phyloP scores from a whole-genome alignment of 164 flowering plant species.

The Annona cherimola region DNA sequence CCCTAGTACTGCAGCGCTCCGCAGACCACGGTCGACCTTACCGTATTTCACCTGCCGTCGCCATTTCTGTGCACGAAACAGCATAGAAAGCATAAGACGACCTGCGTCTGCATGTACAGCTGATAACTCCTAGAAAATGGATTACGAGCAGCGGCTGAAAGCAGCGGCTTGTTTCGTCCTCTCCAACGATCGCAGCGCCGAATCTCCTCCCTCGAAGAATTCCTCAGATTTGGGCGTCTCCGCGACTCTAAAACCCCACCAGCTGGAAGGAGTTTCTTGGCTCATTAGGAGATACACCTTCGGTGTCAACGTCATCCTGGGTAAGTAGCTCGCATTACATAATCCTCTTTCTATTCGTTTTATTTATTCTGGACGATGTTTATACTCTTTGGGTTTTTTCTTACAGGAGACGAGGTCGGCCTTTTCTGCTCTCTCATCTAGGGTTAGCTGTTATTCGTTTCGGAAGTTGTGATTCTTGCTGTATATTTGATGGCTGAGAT shows the following conservation, averaged over 20 bases:
- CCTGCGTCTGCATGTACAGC: neutral
- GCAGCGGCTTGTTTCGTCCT: conserved; percentile 60
- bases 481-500: neutral
- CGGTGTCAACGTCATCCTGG: conserved; percentile 88
- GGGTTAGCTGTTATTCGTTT: conserved; percentile 5
- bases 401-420: conserved; percentile 89
- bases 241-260: conserved; percentile 81
- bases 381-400: conserved; percentile 5
- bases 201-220: conserved; percentile 19
- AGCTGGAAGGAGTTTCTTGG: conserved; percentile 83
- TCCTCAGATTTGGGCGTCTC: conserved; percentile 42
- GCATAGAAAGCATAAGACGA: neutral
- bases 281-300: conserved; percentile 59
- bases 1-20: neutral
- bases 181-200: conserved; percentile 30
- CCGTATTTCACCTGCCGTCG: neutral
- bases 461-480: neutral
- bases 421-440: conserved; percentile 1
- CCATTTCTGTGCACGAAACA: neutral
- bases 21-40: neutral
- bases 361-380: neutral
- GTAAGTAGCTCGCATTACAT: conserved; percentile 23
- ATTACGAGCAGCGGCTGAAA: conserved; percentile 58
- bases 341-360: neutral
- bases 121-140: conserved; percentile 25